Evolutionary conservation across 768 basidiomycete species (phyloP).

Genomic region (Psilocybe azurescens): DNA sequence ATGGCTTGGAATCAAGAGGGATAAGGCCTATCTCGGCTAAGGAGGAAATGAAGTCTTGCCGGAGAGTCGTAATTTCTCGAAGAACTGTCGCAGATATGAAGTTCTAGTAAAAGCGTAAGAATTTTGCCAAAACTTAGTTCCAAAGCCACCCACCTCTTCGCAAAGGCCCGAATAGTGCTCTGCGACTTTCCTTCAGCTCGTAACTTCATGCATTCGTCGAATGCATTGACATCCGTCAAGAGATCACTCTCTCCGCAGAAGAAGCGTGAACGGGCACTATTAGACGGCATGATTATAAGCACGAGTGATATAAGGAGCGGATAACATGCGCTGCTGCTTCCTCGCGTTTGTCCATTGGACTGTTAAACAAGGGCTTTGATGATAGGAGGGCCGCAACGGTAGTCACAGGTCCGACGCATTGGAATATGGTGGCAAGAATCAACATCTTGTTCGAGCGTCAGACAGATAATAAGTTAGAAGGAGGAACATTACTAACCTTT

Average conservation of each 20-base stretch:
- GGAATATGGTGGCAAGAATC: constrained; percentile 82
- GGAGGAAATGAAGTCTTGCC: constrained; percentile 76
- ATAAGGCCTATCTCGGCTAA: constrained; percentile 77
- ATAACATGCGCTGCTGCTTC: constrained; percentile 69
- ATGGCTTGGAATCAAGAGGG: constrained; percentile 48
- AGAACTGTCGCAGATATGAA: constrained; percentile 80
- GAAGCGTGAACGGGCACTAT: constrained; percentile 77
- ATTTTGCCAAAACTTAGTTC: background rate
- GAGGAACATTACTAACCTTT: constrained; percentile 54
- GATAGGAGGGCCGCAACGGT: constrained; percentile 86
- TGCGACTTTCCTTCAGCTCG: constrained; percentile 55
- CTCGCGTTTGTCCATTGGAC: constrained; percentile 82
- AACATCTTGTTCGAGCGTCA: constrained; percentile 67
- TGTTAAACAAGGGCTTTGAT: constrained; percentile 86
- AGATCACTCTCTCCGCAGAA: constrained; percentile 79
- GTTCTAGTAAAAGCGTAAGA: constrained; percentile 51
- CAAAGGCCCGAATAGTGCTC: constrained; percentile 61
- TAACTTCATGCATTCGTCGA: constrained; percentile 62
- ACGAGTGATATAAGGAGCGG: background rate
- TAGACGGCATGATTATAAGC: background rate
- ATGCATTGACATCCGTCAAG: constrained; percentile 81
- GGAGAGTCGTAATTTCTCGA: constrained; percentile 79
- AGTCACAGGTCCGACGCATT: constrained; percentile 80
- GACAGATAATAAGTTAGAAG: background rate
- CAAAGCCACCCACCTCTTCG: constrained; percentile 57